Evolutionary conservation across 225 moss, liverwort and hornwort species (phyloP).

Genomic region (Polytrichum formosum): DNA sequence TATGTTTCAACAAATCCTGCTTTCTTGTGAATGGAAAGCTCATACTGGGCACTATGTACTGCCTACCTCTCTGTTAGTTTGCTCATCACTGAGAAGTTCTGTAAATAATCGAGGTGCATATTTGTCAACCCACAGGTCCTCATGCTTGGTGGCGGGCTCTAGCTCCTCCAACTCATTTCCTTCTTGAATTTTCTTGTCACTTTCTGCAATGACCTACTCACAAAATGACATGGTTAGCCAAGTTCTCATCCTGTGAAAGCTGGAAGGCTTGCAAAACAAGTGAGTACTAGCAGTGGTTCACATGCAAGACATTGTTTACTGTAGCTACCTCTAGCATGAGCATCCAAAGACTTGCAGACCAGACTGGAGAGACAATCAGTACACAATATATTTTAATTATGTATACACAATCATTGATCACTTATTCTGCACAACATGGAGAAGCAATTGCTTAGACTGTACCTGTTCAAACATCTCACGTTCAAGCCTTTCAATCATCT

Average conservation of each 20-base stretch:
- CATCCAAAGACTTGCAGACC: too few species aligned
- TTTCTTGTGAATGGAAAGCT: too few species aligned
- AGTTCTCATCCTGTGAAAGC: neutral
- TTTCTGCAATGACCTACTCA: constrained; percentile 54
- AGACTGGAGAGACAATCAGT: neutral
- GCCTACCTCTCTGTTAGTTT: constrained; percentile 91
- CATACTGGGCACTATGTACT: neutral
- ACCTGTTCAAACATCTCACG: constrained; percentile 74
- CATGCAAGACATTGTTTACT: too few species aligned
- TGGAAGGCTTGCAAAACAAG: too few species aligned
- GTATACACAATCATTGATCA: neutral
- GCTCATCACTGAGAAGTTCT: constrained; percentile 94
- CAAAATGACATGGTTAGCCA: constrained; percentile 9
- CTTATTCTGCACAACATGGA: neutral
- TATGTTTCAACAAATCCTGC: too few species aligned
- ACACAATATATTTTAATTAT: neutral
- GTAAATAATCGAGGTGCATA: constrained; percentile 87
- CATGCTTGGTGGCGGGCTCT: constrained; percentile 32
- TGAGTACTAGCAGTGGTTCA: too few species aligned
- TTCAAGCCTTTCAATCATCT: constrained; percentile 73
- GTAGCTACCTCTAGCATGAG: too few species aligned
- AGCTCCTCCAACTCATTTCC: constrained; percentile 26
- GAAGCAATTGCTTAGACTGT: constrained; percentile 1
- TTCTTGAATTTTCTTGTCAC: constrained; percentile 30
- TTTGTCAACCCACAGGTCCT: constrained; percentile 95